Conservation (phyloP, 148 eudicot species). For the Camellia sinensis region DNA sequence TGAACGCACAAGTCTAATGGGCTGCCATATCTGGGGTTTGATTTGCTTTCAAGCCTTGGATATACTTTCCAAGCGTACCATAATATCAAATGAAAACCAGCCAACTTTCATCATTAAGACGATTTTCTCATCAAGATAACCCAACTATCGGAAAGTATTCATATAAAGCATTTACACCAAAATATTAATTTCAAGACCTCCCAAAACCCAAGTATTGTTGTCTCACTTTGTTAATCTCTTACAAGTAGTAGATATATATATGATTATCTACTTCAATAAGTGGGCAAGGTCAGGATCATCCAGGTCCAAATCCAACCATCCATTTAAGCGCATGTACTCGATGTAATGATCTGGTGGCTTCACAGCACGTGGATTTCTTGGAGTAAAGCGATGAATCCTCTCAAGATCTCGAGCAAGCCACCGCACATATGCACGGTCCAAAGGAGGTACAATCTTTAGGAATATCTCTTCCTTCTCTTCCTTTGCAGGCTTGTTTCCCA, state of each 20-base stretch:
- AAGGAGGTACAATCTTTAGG: slow-evolving; percentile 57
- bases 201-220: too few species aligned
- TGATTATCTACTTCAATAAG: slow-evolving; percentile 48
- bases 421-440: slow-evolving; percentile 58
- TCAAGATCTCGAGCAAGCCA: slow-evolving; percentile 81
- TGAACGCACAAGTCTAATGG: too few species aligned
- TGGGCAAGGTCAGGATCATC: slow-evolving; percentile 79
- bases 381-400: slow-evolving; percentile 56
- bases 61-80: too few species aligned
- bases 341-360: slow-evolving; percentile 76
- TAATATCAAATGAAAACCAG: too few species aligned
- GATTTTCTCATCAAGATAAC: too few species aligned
- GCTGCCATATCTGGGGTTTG: too few species aligned
- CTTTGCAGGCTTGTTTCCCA: slow-evolving; percentile 81
- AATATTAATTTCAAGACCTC: too few species aligned
- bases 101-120: too few species aligned
- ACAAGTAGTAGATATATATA: background rate
- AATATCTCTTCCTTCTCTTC: slow-evolving; percentile 48
- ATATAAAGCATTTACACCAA: too few species aligned
- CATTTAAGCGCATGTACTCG: slow-evolving; percentile 72
- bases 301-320: slow-evolving; percentile 73
- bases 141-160: too few species aligned
- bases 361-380: slow-evolving; percentile 40
- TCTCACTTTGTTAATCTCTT: too few species aligned
- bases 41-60: too few species aligned